Base-by-base conservation (phyloP, 2,329 filamentous ascomycete species). In the Xylariaceae sp. region DNA sequence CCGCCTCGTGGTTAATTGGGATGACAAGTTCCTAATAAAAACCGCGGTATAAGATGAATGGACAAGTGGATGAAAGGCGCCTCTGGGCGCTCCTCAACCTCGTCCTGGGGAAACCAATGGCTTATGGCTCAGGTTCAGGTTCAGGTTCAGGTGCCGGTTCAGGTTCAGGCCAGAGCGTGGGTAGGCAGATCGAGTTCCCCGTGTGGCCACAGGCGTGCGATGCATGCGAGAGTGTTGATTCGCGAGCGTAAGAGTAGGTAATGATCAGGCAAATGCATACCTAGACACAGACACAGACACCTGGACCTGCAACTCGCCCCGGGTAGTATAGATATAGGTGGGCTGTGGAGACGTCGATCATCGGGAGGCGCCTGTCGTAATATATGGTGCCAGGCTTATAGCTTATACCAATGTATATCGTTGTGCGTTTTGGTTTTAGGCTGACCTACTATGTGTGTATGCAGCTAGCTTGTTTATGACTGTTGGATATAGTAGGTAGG, bases 301-400 rank as follows among this genome's bases (percentile, higher is more conserved):
- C 54, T 56, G 56, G 57, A 59, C 44, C 53, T 56, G 53, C 56
- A 55, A 54, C 50, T 55, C 49, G 53, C 53, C 60, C 58, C 56
- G 10, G 49, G 49, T 54, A 60, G 52, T 54, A 56, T 57, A 60
- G 58, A 61, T 56, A 58, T 56, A 61, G 58, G 57, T 62, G 64
- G 64, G 63, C 53, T 64, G 70, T 71, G 70, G 70, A 65, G 69
- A 71, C 68, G 70, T 71, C 66, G 71, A 72, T 72, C 71, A 66
- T 62, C 70, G 70, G 69, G 70, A 72, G 69, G 71, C 71, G 71
- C 65, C 68, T 68, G 65, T 69, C 61, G 67, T 70, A 64, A 34
- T 34, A 35, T 71, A 72, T 70, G 67, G 66, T 64, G 60, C 62
- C 62, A 63, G 65, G 62, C 66, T 62, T 67, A 64, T 65, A 67